Evolutionary conservation across 208 protist genomes (phyloP).

Genomic region (Trypanosomatidae sp.): DNA sequence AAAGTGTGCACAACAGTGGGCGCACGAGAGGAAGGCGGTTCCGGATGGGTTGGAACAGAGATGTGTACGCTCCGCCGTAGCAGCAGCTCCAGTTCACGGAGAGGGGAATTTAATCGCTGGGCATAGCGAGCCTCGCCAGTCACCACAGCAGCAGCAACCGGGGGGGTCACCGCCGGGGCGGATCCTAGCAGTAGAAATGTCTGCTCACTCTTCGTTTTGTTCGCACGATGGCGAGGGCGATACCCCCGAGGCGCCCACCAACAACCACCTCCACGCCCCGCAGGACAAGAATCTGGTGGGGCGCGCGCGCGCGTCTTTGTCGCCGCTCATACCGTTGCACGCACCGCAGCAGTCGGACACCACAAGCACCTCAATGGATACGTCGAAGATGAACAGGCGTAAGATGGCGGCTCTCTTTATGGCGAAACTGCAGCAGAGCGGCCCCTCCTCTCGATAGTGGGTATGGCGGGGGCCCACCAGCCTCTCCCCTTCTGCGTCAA

Average conservation of each 20-base stretch:
- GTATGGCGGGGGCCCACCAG: too few relatives aligned
- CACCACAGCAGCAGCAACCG: neutral
- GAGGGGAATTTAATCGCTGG: neutral
- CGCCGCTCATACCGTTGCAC: neutral
- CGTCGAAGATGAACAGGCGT: constrained; percentile 10
- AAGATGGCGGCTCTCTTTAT: constrained; percentile 30
- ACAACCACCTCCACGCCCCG: neutral
- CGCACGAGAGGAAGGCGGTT: neutral
- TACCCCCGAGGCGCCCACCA: neutral
- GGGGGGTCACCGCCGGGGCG: neutral
- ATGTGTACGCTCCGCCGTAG: neutral
- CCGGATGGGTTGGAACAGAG: neutral
- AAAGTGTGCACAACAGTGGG: neutral
- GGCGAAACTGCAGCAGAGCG: constrained; percentile 16
- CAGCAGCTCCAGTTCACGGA: neutral
- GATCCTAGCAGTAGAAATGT: constrained; percentile 29
- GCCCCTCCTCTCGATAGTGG: neutral
- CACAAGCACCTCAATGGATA: neutral
- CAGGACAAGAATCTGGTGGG: neutral
- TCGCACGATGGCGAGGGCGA: constrained; percentile 9
- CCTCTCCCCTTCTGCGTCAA: neutral
- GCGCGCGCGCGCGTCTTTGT: neutral
- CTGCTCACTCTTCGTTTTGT: constrained; percentile 6
- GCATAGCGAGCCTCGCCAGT: neutral
- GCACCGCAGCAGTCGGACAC: neutral